These are phyloP conservation scores for Yamadazyma aaseri DNA, from an alignment of 1,139 yeast species.

Conservation along the genomic window DNA sequence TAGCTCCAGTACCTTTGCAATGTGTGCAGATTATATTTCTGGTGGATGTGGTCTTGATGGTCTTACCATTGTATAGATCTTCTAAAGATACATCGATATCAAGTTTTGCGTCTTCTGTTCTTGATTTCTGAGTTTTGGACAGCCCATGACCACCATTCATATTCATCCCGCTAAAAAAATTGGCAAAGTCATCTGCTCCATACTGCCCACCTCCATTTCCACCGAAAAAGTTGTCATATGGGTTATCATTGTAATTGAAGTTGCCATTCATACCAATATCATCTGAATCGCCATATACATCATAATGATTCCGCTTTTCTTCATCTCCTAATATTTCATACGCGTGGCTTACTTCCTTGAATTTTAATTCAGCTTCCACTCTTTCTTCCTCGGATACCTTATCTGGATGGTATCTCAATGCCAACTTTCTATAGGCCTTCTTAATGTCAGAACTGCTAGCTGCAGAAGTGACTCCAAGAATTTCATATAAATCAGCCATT, in stretches of 20 bases:
- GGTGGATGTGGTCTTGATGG: constrained; percentile 69
- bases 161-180: constrained; percentile 57
- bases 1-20: constrained; percentile 78
- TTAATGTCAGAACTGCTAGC: constrained; percentile 70
- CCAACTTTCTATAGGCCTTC: constrained; percentile 73
- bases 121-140: constrained; percentile 11
- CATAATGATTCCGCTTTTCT: constrained; percentile 53
- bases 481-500: constrained; percentile 52
- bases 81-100: constrained; percentile 66
- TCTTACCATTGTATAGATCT: constrained; percentile 81
- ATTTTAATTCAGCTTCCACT: constrained; percentile 64
- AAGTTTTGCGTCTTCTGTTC: constrained; percentile 67
- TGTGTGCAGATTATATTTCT: constrained; percentile 68
- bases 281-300: constrained; percentile 52
- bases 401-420: constrained; percentile 77
- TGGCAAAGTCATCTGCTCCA: constrained; percentile 67
- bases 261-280: constrained; percentile 24
- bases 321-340: constrained; percentile 75
- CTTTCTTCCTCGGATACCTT: constrained; percentile 69
- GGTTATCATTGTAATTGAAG: constrained; percentile 31
- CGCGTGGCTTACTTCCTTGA: constrained; percentile 76
- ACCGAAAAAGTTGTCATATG: constrained; percentile 41
- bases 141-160: constrained; percentile 19
- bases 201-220: constrained; percentile 38
- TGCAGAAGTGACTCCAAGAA: constrained; percentile 61